Evolutionary conservation across 139 green algal genomes (phyloP), one percentile per base, ranked within the genome.

Genomic region (Volvox africanus): DNA sequence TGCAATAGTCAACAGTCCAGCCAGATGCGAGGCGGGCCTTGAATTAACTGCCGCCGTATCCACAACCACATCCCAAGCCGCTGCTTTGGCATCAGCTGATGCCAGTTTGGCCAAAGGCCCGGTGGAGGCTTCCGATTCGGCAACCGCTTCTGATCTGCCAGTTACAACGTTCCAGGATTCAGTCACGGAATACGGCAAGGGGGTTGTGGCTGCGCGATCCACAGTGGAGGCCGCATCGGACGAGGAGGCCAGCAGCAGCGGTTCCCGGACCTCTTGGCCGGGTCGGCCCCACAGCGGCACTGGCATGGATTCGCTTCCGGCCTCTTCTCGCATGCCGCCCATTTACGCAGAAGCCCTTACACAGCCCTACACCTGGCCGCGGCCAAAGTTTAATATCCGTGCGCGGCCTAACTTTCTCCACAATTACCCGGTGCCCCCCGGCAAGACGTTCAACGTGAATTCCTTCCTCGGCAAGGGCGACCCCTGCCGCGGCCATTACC

Each of bases 381-480:
- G 37, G 26, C 35, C 11, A 0, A 17, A 36, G 26, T 37, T 5
- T 2, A 6, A 37, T 17, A 3, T 16, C 24, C 37, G 36, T 5
- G 17, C 26, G 36, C 91, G 91, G 0, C 90, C 92, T 0, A 5
- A 16, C 14, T 95, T 95, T 88, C 90, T 94, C 55, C 35, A 83
- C 22, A n/a, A 75, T 1, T 94, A 93, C 32, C 87, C 92, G 22
- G 87, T 82, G 24, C 77, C 87, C 0, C 32, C 79, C 3, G 87
- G 84, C 77, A 30, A 37, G 3, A 33, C 9, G 0, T 94, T 81
- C 88, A 95, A 94, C 88, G 76, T 92, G 32, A 92, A 94, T 61
- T 93, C 89, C 71, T 95, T 95, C 67, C 67, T 94, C 19, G 93
- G 93, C 0, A 28, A 36, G 17, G 19, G 61, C n/a, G 93, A 95